Base-by-base conservation (phyloP, 2,329 filamentous ascomycete genomes). In the Ceratocystis lukuohia region DNA sequence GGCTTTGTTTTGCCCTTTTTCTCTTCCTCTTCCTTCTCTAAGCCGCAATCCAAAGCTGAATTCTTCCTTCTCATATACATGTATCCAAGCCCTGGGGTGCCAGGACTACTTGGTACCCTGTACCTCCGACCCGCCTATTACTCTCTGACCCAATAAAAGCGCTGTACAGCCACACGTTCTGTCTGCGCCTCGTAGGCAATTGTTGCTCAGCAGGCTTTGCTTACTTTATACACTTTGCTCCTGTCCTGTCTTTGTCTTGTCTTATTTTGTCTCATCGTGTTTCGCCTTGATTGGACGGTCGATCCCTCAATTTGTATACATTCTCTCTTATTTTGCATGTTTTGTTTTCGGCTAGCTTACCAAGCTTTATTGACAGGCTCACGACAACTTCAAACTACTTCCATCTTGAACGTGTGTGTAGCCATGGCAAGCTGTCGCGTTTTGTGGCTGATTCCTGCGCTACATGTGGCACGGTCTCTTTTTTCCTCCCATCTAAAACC, bases 101-200 rank as follows among this genome's bases (percentile, higher is more conserved):
- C 56, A 59, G 56, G 30, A 59, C 28, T 59, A 59, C 48, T 53
- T 53, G 25, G 48, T 37, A 59, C 56, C 53, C 56, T 59, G 56
- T 30, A 33, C 56, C 30, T 30, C n/a, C 28, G 30, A 20, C 3
- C 28, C 30, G 56, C n/a, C 56, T 41, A 59, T 37, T 20, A 30
- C 37, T 41, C 37, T 25, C 28, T 28, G 48, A n/a, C 56, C 56
- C 56, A 45, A 45, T 45, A 25, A 45, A 17, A 28, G 22, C 41
- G 8, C 61, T 62, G 37, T 62, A 45, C 61, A 28, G 37, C 61
- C 44, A 17, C 37, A 46, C 61, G 37, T 62, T 62, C 61, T n/a
- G 22, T 48, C 37, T 59, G 56, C 56, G 56, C 56, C 56, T 59
- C 56, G 17, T 15, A 59, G 28, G 25, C 48, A 53, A 53, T 6